Conservation (phyloP, 2,329 filamentous ascomycete species). For the Arthroderma sp. region DNA sequence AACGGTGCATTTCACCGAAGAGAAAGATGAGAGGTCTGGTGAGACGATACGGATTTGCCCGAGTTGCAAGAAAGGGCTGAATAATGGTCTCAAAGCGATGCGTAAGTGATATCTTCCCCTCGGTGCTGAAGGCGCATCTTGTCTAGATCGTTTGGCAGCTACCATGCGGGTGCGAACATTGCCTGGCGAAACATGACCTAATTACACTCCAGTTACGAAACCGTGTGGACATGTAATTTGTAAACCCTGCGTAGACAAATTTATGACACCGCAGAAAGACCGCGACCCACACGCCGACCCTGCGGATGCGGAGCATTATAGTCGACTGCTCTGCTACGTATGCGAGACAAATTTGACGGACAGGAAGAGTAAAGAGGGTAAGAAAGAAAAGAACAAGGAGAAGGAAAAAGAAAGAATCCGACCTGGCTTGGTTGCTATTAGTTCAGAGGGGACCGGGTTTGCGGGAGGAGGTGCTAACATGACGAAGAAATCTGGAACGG, state of each 20-base stretch:
- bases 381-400: constrained; percentile 29
- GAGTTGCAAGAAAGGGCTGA: constrained; percentile 68
- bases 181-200: constrained; percentile 4
- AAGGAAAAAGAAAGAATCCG: constrained; percentile 46
- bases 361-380: constrained; percentile 16
- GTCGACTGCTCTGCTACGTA: constrained; percentile 61
- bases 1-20: constrained; percentile 62
- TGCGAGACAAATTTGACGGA: constrained; percentile 66
- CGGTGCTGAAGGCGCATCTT: no score
- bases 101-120: constrained; percentile 21
- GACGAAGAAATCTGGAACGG: constrained; percentile 64
- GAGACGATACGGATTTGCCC: constrained; percentile 54
- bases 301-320: constrained; percentile 34
- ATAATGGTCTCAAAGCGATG: constrained; percentile 69
- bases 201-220: constrained; percentile 46
- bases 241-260: constrained; percentile 68
- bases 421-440: constrained; percentile 64
- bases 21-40: constrained; percentile 42
- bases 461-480: constrained; percentile 73
- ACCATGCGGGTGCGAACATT: not conserved
- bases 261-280: constrained; percentile 51
- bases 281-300: constrained; percentile 48
- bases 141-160: no score
- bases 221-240: constrained; percentile 89
- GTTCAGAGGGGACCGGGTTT: constrained; percentile 83